Conservation (phyloP, 768 basidiomycete species). For the Leccinum boreale region DNA sequence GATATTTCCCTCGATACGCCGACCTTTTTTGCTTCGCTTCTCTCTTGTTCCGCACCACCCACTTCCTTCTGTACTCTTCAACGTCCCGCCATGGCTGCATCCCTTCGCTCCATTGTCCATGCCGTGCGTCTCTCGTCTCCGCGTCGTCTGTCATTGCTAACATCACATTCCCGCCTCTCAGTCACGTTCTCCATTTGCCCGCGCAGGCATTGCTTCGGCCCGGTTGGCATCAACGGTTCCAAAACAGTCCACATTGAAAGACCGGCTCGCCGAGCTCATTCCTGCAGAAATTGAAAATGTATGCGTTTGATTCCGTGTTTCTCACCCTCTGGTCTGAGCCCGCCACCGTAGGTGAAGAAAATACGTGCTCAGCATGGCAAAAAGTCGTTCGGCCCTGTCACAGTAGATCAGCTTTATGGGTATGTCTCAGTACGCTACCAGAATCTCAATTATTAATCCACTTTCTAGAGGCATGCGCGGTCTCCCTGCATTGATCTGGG, state of each 20-base stretch:
- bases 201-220: conserved; percentile 42
- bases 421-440: conserved; percentile 21
- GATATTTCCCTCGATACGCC: conserved; percentile 20
- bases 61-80: background rate
- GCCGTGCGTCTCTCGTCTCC: conserved; percentile 33
- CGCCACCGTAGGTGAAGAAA: conserved; percentile 61
- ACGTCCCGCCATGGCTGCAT: conserved; percentile 41
- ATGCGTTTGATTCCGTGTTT: background rate
- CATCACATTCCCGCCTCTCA: conserved; percentile 15
- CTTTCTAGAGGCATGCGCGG: conserved; percentile 75
- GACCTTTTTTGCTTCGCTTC: conserved; percentile 7
- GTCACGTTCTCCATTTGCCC: conserved; percentile 50
- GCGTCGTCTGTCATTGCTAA: too few relatives aligned
- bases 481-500: conserved; percentile 95
- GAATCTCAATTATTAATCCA: conserved; percentile 3
- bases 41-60: background rate
- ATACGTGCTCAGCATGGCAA: conserved; percentile 85
- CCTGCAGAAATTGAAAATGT: conserved; percentile 64
- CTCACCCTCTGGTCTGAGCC: conserved; percentile 5
- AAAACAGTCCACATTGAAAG: conserved; percentile 80
- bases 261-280: conserved; percentile 90
- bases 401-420: conserved; percentile 92
- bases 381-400: conserved; percentile 89
- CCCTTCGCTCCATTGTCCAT: conserved; percentile 34
- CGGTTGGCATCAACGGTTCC: conserved; percentile 63